Percentiles rank a stretch among this genome's conserved stretches.
Evolutionary conservation across 495 filamentous ascomycete species (phyloP).

Genomic region (Entonaema liquescens): DNA sequence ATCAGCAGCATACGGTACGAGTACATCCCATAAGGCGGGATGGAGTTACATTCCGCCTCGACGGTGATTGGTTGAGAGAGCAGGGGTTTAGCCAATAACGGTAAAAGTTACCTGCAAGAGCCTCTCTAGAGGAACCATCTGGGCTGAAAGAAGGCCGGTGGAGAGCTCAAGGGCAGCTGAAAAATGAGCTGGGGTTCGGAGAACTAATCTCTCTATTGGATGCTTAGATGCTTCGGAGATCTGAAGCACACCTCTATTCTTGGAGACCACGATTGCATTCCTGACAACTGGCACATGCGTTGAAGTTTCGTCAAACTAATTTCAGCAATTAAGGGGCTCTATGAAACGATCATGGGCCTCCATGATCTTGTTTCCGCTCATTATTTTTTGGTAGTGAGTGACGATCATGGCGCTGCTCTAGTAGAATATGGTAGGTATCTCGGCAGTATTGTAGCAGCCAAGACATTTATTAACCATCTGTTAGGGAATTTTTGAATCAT

Average conservation of each 20-base stretch:
- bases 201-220: constrained; percentile 43
- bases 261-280: constrained; percentile 20
- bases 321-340: constrained; percentile 5
- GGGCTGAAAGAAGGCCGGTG: constrained; percentile 42
- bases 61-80: constrained; percentile 35
- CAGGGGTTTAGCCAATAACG: constrained; percentile 37
- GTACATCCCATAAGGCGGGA: constrained; percentile 36
- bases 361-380: background rate
- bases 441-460: background rate
- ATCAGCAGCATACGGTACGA: constrained; percentile 14
- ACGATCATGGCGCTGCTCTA: constrained; percentile 12
- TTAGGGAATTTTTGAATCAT: background rate
- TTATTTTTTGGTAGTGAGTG: constrained; percentile 7
- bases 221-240: constrained; percentile 17
- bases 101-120: constrained; percentile 44
- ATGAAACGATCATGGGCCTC: constrained; percentile 5
- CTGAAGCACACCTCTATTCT: constrained; percentile 12
- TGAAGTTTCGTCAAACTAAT: background rate
- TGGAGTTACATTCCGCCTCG: constrained; percentile 10
- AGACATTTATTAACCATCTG: background rate
- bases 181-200: constrained; percentile 37
- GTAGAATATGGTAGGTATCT: background rate
- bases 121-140: constrained; percentile 30
- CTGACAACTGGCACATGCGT: constrained; percentile 11
- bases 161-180: constrained; percentile 40